Base-by-base conservation (phyloP, 2,329 filamentous ascomycete genomes). In the Endothia cerciana region DNA sequence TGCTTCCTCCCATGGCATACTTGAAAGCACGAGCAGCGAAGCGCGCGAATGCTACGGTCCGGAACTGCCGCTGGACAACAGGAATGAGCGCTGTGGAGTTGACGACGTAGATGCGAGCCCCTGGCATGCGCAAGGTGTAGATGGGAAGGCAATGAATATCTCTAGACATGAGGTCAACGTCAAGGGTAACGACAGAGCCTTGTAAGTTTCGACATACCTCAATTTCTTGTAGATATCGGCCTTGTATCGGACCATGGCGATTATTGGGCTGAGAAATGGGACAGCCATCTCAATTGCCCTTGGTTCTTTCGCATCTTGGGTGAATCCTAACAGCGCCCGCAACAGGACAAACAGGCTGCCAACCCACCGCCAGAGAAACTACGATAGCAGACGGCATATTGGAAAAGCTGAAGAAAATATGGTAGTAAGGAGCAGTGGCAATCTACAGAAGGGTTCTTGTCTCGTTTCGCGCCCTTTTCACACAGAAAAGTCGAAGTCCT, bases 41-140 rank as follows among this genome's bases (percentile, higher is more conserved):
- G 3, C 19, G 5, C 22, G 45, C n/a, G 45, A 47, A 47, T 36
- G 5, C 11, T 17, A 47, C 40, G 33, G 33, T 36, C 6, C 4
- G 33, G 10, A 7, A 7, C 33, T 36, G 33, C 6, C 33, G 4
- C 2, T 36, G 33, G 6, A 36, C 33, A 5, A 10, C 6, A 7
- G 72, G 71, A 28, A 75, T 72, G 30, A 73, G 68, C 13, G 71
- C 65, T 1, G 69, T 71, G 1, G 70, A 64, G 53, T 74, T 73
- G 60, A 74, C 69, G 5, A 74, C 57, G 62, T 74, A 73, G 8
- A 73, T 72, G 6, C 72, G 69, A 4, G 60, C 61, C 36, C 71
- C 71, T 2, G 72, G 73, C 28, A 74, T 22, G 1, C 72, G 70
- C 1, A 73, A 69, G 1, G 71, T 74, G 38, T 74, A 74, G 15